Base-by-base conservation (phyloP, 371 early-diverging fungal genomes). In the Mucor piriformis region DNA sequence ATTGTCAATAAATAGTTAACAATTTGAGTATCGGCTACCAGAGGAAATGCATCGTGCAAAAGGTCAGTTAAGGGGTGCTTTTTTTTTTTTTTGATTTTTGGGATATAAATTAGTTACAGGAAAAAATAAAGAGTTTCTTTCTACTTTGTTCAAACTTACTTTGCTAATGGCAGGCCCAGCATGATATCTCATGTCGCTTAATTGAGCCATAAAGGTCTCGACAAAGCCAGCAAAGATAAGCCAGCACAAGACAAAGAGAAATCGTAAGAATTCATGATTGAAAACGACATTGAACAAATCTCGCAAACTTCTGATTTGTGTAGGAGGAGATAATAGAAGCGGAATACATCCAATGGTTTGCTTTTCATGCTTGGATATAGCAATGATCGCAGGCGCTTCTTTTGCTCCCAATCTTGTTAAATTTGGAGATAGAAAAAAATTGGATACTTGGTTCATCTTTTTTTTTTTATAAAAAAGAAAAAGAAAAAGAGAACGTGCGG, bases 1-100 rank as follows among this genome's bases (percentile, higher is more conserved):
- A 72, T 61, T 34, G 80, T 72, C 56, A 85, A 63, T 35, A 83
- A 64, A 15, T 73, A 70, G 33, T 83, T 81, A 52, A 83, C 83
- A 16, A 71, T 64, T 44, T 70, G 67, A 27, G 54, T 61, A 51
- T 74, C 61, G 46, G 47, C 54, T 6, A 74, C 49, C 20, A 53
- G 60, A 21, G 75, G 75, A 33, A 78, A 71, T 24, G 66, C 69
- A 55, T 78, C 75, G 47, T 70, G 69, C 21, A 72, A 44, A 2
- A 78, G 56, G 50, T 78, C 75, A 33, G 37, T 23, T 15, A 78
- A 54, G n/a, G 70, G 61, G 55, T 69, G 61, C 69, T 72, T 27
- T 49, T 49, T 44, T 58, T 33, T 32, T 20, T 25, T 0, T 34
- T 6, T 11, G 5, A 29, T 13, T 37, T 21, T 40, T n/a, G n/a